Conservation (phyloP, 805 yeast species). For the Candida coquimbonensis region DNA sequence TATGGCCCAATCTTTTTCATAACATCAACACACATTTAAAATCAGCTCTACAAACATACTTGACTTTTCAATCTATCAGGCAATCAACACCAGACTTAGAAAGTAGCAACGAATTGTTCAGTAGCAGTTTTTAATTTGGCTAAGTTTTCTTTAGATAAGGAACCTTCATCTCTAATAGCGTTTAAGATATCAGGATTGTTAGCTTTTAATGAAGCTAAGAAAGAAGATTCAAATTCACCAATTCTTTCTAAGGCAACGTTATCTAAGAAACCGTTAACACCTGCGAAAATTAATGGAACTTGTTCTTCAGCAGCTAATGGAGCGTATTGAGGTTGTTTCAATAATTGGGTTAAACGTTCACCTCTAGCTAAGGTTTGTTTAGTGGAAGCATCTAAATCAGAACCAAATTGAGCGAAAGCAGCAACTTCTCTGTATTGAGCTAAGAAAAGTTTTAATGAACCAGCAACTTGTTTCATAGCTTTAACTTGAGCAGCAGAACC, state of each 20-base stretch:
- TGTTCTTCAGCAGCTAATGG: constrained; percentile 99
- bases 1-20: constrained; percentile 9
- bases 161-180: constrained; percentile 84
- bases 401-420: constrained; percentile 99
- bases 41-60: constrained; percentile 1
- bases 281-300: constrained; percentile 97
- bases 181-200: constrained; percentile 79
- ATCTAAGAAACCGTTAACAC: constrained; percentile 99
- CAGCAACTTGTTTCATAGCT: constrained; percentile 99
- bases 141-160: constrained; percentile 80
- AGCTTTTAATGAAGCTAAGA: constrained; percentile 87
- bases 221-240: constrained; percentile 86
- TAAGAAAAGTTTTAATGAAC: constrained; percentile 99
- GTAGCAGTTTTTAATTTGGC: constrained; percentile 86
- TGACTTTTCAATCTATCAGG: background rate
- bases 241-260: constrained; percentile 75
- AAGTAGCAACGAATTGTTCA: constrained; percentile 88
- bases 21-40: constrained; percentile 14
- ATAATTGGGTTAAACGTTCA: constrained; percentile 98
- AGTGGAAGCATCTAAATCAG: constrained; percentile 99
- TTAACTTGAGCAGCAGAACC: constrained; percentile 99
- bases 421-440: constrained; percentile 99
- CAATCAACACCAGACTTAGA: constrained; percentile 34
- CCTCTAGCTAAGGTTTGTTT: constrained; percentile 99
- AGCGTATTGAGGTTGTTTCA: constrained; percentile 94